A percentile compares a stretch with the other conserved stretches of the same genome.
Conservation (phyloP, 176 grass and related monocot genomes). For the Alloteropsis semialata region DNA sequence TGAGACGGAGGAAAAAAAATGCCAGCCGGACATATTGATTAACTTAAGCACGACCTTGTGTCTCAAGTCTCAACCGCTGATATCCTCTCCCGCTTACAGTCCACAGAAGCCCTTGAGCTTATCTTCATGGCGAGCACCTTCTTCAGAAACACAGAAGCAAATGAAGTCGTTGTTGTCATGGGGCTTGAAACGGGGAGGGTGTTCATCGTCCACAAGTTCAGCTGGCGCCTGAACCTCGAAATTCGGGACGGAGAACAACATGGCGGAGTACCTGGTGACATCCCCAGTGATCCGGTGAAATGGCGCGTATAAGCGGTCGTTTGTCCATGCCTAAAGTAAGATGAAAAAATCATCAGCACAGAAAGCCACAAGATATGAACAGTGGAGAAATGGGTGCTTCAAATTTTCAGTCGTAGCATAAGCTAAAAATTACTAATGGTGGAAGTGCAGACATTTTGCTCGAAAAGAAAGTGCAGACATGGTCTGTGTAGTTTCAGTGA, state of each 20-base stretch:
- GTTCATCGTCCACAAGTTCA: slow-evolving; percentile 59
- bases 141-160: slow-evolving; percentile 1
- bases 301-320: slow-evolving; percentile 44
- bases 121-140: slow-evolving; percentile 14
- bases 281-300: slow-evolving; percentile 51
- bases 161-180: slow-evolving; percentile 28
- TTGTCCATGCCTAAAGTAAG: slow-evolving; percentile 63
- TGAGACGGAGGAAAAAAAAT: no score
- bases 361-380: not conserved
- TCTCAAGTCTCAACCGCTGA: no score
- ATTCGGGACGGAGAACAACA: slow-evolving; percentile 50
- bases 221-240: slow-evolving; percentile 22
- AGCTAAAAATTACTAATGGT: not conserved
- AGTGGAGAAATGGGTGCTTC: not conserved
- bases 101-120: slow-evolving; percentile 53
- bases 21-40: no score
- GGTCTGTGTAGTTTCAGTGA: not conserved
- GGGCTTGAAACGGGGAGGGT: slow-evolving; percentile 59
- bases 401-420: not conserved
- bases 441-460: not conserved
- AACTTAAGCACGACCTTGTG: no score
- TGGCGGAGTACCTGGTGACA: slow-evolving; percentile 50
- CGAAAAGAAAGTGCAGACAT: not conserved
- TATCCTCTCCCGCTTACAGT: no score
- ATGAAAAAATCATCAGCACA: not conserved